Base-by-base conservation (phyloP, 2,329 filamentous ascomycete species). In the Phialemoniopsis sp. region DNA sequence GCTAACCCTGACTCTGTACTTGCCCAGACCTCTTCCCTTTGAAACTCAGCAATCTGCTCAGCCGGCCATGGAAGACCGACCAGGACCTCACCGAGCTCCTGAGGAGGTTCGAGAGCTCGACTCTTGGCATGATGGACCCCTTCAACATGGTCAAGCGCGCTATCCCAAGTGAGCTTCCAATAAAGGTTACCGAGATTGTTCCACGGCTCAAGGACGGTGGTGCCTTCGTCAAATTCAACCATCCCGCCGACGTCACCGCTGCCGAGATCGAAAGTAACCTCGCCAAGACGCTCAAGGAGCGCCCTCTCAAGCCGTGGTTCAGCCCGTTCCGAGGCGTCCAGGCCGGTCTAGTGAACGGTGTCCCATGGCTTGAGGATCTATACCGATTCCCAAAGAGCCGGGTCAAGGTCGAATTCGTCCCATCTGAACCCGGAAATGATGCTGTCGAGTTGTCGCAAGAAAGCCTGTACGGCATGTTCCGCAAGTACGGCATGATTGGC, bases 291-390 rank as follows among this genome's bases (percentile, higher is more conserved):
- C 68, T 97, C 2, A 67, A 75, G 41, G 70, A 88, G 43, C 73
- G 82, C 13, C 85, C 84, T 0, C 77, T 95, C 29, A 87, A 82
- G 44, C 90, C 91, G 3, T 95, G 90, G 87, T 96, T 93, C 68
- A 94, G 84, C 50, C 89, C 89, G 0, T 83, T 95, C 47, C 73
- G 79, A 16, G 66, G 75, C 13, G 82, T 95, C 41, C 76, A 78
- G 36, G 80, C 82, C 4, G 80, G 81, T 17, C 67, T 89, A 7
- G 93, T 98, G 3, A 73, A 80, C 40, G 93, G 93, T 9, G 80
- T 82, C 16, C 93, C 93, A 0, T 98, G 93, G 93, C 76, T 97
- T 3, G 93, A 97, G 55, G 93, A 98, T 57, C 67, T 98, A 19
- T 86, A 89, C 50, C 79, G 89, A 7, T 82, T 89, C 37, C 93